Evolutionary conservation across 768 basidiomycete species (phyloP).

Genomic region (Termitomyces sp.): DNA sequence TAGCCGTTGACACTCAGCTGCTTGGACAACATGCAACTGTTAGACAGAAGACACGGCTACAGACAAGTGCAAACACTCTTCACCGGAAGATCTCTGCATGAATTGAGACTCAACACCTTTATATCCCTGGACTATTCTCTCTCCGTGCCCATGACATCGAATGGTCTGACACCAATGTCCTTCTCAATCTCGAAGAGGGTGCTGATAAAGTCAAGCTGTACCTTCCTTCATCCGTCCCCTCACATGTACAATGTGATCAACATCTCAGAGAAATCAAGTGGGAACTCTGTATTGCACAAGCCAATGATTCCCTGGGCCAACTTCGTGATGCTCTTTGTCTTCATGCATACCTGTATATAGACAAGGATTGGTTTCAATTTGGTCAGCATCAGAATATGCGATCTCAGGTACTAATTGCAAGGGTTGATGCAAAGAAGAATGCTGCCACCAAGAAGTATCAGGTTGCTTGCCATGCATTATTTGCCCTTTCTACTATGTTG

Average conservation of each 20-base stretch:
- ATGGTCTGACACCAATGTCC: neutral
- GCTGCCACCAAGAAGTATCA: conserved; percentile 5
- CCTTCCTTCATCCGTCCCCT: too few species aligned
- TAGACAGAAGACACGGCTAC: conserved; percentile 1
- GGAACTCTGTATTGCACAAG: conserved; percentile 9
- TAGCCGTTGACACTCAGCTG: neutral
- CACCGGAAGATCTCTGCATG: conserved; percentile 9
- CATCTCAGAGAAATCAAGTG: too few species aligned
- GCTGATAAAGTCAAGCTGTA: neutral
- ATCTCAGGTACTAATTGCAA: conserved; percentile 3
- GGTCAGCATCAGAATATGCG: conserved; percentile 11
- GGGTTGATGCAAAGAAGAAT: conserved; percentile 3
- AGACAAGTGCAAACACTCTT: conserved; percentile 4
- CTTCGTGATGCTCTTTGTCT: conserved; percentile 9
- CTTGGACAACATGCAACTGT: conserved; percentile 4
- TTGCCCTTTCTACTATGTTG: neutral
- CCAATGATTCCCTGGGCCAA: conserved; percentile 9
- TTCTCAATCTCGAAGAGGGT: neutral
- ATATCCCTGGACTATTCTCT: conserved; percentile 8
- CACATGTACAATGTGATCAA: too few species aligned
- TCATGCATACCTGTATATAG: conserved; percentile 1
- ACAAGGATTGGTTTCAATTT: conserved; percentile 10
- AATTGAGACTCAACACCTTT: conserved; percentile 12
- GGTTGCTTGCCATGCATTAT: conserved; percentile 1
- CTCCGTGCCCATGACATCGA: neutral